Percentiles rank a stretch among this genome's conserved stretches.
phyloP scores from a whole-genome alignment of 305 asterid genomes.

The Monarda citriodora region DNA sequence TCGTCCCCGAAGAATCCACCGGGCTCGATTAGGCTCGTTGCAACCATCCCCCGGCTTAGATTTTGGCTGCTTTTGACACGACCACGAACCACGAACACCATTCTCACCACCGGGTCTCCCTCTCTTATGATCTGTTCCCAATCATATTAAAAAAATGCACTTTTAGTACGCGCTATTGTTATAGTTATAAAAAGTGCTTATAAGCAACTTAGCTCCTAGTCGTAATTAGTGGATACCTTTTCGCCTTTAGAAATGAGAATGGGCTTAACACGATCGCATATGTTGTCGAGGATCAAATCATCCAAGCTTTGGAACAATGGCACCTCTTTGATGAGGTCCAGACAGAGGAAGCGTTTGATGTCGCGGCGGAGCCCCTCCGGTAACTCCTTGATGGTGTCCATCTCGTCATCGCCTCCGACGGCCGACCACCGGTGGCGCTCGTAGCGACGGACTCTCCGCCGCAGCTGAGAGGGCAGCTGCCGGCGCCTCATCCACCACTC shows the following conservation, averaged over 20 bases:
- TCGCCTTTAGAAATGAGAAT: conserved; percentile 83
- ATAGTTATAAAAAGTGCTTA: too few species aligned
- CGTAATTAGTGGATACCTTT: conserved; percentile 43
- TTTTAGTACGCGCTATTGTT: too few species aligned
- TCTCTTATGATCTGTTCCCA: conserved; percentile 63
- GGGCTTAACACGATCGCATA: conserved; percentile 92
- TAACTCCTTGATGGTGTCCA: conserved; percentile 73
- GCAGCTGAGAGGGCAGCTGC: conserved; percentile 76
- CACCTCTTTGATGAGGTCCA: conserved; percentile 79
- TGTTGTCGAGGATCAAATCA: conserved; percentile 91
- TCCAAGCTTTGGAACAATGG: conserved; percentile 85
- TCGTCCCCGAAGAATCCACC: conserved; percentile 90
- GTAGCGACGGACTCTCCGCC: conserved; percentile 80
- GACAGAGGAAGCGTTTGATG: conserved; percentile 88
- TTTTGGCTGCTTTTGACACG: conserved; percentile 64
- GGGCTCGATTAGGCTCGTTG: conserved; percentile 55
- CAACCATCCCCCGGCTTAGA: conserved; percentile 66
- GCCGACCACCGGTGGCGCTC: conserved; percentile 78
- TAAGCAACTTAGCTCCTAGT: too few species aligned
- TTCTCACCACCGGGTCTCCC: conserved; percentile 83
- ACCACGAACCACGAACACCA: conserved; percentile 81
- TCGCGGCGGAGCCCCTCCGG: conserved; percentile 97
- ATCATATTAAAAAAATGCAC: too few species aligned
- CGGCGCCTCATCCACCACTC: conserved; percentile 99
- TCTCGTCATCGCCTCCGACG: conserved; percentile 84